A percentile compares a stretch with the other conserved stretches of the same genome.
Conservation (phyloP, 495 filamentous ascomycete species). For the Stereocaulon alpinum region DNA sequence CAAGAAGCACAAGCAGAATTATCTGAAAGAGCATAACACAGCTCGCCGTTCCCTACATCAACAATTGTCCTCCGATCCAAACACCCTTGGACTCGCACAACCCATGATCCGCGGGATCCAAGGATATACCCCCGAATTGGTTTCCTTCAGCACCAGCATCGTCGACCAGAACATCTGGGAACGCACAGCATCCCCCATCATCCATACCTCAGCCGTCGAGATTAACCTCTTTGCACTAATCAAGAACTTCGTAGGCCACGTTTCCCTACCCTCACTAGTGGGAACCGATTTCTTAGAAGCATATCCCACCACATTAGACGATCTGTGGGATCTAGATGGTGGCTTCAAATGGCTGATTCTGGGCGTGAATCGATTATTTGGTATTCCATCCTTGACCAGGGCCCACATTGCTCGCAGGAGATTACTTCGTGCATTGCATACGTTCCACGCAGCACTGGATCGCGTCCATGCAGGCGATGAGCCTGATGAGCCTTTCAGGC, state of each 20-base stretch:
- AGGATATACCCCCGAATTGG: constrained; percentile 39
- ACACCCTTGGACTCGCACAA: constrained; percentile 28
- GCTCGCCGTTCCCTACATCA: background rate
- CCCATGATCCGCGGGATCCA: constrained; percentile 30
- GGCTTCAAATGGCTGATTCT: constrained; percentile 41
- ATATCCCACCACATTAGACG: constrained; percentile 41
- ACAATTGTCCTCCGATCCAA: constrained; percentile 1
- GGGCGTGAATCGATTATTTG: constrained; percentile 43
- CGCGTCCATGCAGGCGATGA: constrained; percentile 37
- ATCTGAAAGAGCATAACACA: background rate
- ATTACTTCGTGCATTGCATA: constrained; percentile 36
- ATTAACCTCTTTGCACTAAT: constrained; percentile 44
- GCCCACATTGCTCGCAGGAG: constrained; percentile 44
- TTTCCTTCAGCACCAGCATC: constrained; percentile 46
- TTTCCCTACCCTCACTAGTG: constrained; percentile 41
- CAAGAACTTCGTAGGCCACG: constrained; percentile 42
- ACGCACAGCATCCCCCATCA: constrained; percentile 32
- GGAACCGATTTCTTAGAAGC: constrained; percentile 45
- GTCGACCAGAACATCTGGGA: constrained; percentile 57
- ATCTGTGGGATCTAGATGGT: constrained; percentile 47
- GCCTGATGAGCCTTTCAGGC: constrained; percentile 38
- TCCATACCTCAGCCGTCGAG: constrained; percentile 31
- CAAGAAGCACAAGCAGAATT: constrained; percentile 25
- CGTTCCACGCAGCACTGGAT: constrained; percentile 42
- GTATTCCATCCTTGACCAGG: constrained; percentile 37